These are phyloP conservation scores for Trichomonas gallinae DNA, from an alignment of 208 protist genomes.

Conservation along the genomic window DNA sequence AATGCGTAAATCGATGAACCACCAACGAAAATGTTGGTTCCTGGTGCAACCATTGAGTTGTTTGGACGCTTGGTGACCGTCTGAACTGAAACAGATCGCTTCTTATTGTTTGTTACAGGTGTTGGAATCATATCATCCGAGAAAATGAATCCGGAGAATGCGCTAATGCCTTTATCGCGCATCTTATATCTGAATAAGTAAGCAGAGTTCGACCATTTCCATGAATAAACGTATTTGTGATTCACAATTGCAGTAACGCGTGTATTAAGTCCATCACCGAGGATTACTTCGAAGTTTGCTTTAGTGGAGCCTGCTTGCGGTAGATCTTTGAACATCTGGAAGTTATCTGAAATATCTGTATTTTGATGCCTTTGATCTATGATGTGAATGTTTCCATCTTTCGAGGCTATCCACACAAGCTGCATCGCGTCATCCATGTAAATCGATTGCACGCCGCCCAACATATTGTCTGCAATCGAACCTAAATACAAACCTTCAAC, in stretches of 20 bases:
- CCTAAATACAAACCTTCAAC: background rate
- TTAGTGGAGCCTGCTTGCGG: background rate
- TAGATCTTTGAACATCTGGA: slow-evolving; percentile 1
- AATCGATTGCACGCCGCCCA: background rate
- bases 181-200: background rate
- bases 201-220: background rate
- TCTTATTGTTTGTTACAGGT: background rate
- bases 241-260: background rate
- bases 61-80: background rate
- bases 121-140: background rate
- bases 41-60: background rate
- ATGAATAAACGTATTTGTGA: background rate
- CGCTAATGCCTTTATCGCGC: background rate
- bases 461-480: background rate
- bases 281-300: background rate
- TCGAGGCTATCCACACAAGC: background rate
- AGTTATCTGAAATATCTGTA: background rate
- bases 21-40: background rate
- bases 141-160: background rate
- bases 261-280: background rate
- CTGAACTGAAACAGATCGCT: background rate
- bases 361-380: background rate
- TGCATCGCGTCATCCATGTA: background rate
- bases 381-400: background rate
- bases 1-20: background rate